Base-by-base conservation (phyloP, 2,329 filamentous ascomycete genomes). In the Chaetomiaceae sp. region DNA sequence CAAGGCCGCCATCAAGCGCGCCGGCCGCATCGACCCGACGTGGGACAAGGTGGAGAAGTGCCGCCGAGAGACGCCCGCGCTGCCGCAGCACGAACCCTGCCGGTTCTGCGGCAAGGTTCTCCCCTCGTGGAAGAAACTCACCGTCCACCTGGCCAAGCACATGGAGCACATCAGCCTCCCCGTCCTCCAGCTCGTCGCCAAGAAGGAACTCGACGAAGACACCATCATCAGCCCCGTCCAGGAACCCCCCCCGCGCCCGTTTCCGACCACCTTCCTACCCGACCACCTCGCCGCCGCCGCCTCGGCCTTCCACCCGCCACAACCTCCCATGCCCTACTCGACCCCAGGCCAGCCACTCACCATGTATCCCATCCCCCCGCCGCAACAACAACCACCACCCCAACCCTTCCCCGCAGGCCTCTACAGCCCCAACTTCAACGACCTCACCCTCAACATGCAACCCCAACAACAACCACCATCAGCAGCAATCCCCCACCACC, bases 91-190 rank as follows among this genome's bases (percentile, higher is more conserved):
- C 10, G 90, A 96, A 68, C 81, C 87, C 14, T 96, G 91, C 67
- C 83, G 87, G 37, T 96, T 96, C 72, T 96, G 91, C 63, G 86
- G 85, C 54, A 90, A 86, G 67, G 75, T 79, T 12, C 91, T 89
- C 66, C 82, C 79, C 30, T 88, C 82, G 34, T 96, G 89, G 89
- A 96, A 95, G 76, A 95, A 95, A 70, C 73, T 96, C 54, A 95
- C 88, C 0, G 89, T 93, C n/a, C 91, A 96, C 68, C 70, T 96
- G 65, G 89, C 89, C 44, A 92, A 92, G 67, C 91, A 96, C 66
- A 93, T 96, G 89, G 89, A 96, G 67, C 83, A 89, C 58, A 87
- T 96, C 63, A 88, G 87, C 61, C 79, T 96, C 63, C 90, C 91
- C 0, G 81, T 96, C 27, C 73, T 95, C 50, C 71, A 73, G 14